Base-by-base conservation (phyloP, 2,329 filamentous ascomycete species). In the Magnaporthiopsis rhizophila region DNA sequence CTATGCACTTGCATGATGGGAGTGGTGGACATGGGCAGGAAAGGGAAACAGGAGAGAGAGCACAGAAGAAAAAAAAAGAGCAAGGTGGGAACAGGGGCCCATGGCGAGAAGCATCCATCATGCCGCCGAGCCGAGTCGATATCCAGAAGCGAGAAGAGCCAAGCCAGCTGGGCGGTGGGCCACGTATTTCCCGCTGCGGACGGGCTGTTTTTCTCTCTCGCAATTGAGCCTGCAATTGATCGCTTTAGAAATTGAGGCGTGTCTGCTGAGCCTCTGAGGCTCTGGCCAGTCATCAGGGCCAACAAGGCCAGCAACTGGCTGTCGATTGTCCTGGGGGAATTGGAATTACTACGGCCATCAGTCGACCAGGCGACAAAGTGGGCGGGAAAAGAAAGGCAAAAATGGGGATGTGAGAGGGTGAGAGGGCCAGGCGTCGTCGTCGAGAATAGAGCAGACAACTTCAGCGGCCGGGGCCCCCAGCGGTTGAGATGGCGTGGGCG, bases 401-500 rank as follows among this genome's bases (percentile, higher is more conserved):
- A 50, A 21, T n/a, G 4, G 32, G 28, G 28, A 21, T 32, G 34
- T 56, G 62, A 65, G 62, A 62, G 50, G 53, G 50, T 7, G 30
- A 30, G 30, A 30, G 30, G 30, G 30, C 30, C 56, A n/a, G 59
- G 26, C 59, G 59, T 26, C 28, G 58, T 61, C 30, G 59, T 64
- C 13, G 59, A 65, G 64, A 65, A 63, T 61, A 65, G 64, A 26
- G 63, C 36, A 63, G 18, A 8, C 34, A 12, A 18, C 30, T 38
- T 30, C n/a, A 32, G 32, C 30, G 1, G n/a, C 30, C 30, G 9
- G 34, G 45, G 18, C 15, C 38, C 38, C 38, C 15, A 50, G 61
- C 58, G 62, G 64, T 65, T 65, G 61, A 62, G 63, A 58, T 53
- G 28, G 28, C 13, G 57, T 59, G 64, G 64, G 64, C 64, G 64